Conservation (phyloP, 306 rosid species). For the Malus asiatica region DNA sequence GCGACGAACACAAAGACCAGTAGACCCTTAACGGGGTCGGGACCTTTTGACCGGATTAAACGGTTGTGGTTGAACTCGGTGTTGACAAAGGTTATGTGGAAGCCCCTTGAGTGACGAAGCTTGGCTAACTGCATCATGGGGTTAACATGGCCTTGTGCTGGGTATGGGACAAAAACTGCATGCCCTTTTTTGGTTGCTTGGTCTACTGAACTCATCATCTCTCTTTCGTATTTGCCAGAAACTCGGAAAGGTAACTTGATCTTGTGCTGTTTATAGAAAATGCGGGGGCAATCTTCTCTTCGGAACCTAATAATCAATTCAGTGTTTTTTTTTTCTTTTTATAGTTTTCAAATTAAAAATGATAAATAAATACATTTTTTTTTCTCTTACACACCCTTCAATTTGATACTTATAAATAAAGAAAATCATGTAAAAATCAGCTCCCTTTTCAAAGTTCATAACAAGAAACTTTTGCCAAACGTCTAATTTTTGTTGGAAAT, state of each 20-base stretch:
- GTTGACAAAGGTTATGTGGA: conserved; percentile 13
- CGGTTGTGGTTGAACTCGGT: conserved; percentile 15
- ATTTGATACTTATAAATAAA: too few relatives aligned
- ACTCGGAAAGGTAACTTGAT: not conserved
- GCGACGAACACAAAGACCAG: conserved; percentile 12
- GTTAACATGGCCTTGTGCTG: conserved; percentile 22
- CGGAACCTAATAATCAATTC: too few relatives aligned
- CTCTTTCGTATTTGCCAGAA: not conserved
- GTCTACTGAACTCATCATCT: not conserved
- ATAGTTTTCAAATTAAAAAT: too few relatives aligned
- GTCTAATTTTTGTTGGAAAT: too few relatives aligned
- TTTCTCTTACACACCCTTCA: too few relatives aligned
- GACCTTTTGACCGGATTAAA: not conserved
- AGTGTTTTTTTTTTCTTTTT: too few relatives aligned
- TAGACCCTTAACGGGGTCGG: not conserved
- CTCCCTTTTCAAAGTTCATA: too few relatives aligned
- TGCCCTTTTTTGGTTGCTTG: not conserved
- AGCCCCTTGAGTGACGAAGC: conserved; percentile 10
- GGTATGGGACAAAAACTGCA: conserved; percentile 6
- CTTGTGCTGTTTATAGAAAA: not conserved
- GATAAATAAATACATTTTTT: too few relatives aligned
- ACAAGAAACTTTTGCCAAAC: too few relatives aligned
- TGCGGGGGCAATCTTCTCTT: not conserved
- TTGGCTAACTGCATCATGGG: conserved; percentile 21
- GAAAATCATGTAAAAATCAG: too few relatives aligned